These are phyloP conservation scores for Colletotrichum sp. DNA, from an alignment of 2,329 filamentous ascomycete genomes.

Conservation along the genomic window DNA sequence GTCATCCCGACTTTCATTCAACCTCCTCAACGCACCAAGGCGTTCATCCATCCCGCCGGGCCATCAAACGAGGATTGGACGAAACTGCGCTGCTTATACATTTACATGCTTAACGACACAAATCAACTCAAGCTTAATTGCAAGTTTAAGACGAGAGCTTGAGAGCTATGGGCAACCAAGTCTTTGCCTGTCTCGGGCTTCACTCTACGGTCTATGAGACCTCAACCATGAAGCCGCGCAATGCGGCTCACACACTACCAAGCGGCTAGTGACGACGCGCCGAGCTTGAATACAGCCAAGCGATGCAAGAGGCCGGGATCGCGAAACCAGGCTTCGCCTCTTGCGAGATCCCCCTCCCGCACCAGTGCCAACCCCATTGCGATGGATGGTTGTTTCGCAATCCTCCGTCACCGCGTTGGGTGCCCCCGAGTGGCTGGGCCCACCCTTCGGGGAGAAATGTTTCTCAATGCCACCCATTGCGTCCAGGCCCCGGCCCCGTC, in stretches of 20 bases:
- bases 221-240: neutral
- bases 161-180: neutral
- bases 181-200: neutral
- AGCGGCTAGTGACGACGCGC: neutral
- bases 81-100: neutral
- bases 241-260: neutral
- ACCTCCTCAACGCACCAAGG: neutral
- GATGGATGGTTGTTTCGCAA: neutral
- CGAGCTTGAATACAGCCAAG: neutral
- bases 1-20: neutral
- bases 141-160: neutral
- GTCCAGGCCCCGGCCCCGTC: neutral
- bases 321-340: constrained; percentile 1
- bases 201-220: neutral
- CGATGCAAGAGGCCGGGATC: constrained; percentile 4
- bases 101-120: neutral
- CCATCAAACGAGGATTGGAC: neutral
- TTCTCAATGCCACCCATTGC: neutral
- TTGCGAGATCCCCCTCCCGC: neutral
- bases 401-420: neutral
- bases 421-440: neutral
- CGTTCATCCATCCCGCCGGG: neutral
- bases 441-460: neutral
- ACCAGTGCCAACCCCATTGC: neutral
- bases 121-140: neutral